Base-by-base conservation (phyloP, 306 rosid genomes). In the Vicia villosa region DNA sequence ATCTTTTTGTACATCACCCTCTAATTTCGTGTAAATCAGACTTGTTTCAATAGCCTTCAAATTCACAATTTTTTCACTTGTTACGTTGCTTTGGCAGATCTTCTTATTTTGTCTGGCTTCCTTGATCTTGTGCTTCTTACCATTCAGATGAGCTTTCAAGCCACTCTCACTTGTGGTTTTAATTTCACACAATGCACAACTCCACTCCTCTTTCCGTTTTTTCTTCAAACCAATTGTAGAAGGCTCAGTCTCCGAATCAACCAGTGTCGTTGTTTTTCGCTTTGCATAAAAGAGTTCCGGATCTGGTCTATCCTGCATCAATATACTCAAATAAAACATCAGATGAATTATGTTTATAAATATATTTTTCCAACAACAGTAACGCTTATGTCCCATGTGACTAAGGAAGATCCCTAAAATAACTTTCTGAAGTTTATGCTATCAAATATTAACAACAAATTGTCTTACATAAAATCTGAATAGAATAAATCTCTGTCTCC, bases 121-220 rank as follows among this genome's bases (percentile, higher is more conserved):
- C 56, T 72, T 85, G 61, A 86, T 74, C 79, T 56, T 86, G 86
- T 87, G 98, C 82, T 77, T 92, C 85, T 15, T 89, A 24, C 98
- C 92, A 5, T 71, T 76, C 60, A 87, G 77, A 73, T 92, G 95
- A 3, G 59, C 63, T 5, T 67, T 66, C 20, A 92, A 79, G 10
- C 2, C 61, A 15, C 11, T 75, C 79, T 87, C 76, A 34, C 73
- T 37, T 1, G 81, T 10, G 28, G 79, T 68, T 32, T 70, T 75
- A 20, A 89, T 80, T 2, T 43, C 75, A 81, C 96, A 91, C 1
- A 87, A 32, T 0, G 77, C 79, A 71, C 97, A 91, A 47, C 83
- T 87, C 91, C 86, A 89, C 58, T 79, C 87, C 37, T 71, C 80
- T 72, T 70, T 79, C 54, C 74, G 72, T 68, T 78, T 82, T 74